phyloP scores from a whole-genome alignment of 805 yeast species.

The Blastobotrys attinorum region DNA sequence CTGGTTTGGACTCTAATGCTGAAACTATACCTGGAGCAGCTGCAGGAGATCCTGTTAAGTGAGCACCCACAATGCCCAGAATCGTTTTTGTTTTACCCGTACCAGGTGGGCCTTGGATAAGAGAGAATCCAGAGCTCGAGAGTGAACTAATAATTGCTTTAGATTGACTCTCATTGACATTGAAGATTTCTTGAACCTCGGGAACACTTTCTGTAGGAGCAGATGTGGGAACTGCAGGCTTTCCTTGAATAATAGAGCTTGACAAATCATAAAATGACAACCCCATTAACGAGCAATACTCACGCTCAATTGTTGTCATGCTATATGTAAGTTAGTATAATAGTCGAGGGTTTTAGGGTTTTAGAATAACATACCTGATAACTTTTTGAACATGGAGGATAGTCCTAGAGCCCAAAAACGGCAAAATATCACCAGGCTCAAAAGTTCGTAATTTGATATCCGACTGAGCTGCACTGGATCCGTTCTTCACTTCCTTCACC shows the following conservation, averaged over 20 bases:
- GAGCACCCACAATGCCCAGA: constrained; percentile 79
- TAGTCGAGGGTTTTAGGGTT: too few relatives aligned
- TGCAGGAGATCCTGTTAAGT: constrained; percentile 27
- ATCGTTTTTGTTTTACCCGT: constrained; percentile 98
- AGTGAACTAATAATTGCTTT: constrained; percentile 73
- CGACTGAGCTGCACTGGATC: constrained; percentile 49
- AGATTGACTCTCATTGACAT: constrained; percentile 86
- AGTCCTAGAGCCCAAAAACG: constrained; percentile 54
- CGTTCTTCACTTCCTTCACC: constrained; percentile 60
- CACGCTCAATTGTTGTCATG: constrained; percentile 90
- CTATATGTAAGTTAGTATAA: constrained; percentile 20
- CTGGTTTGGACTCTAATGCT: constrained; percentile 19
- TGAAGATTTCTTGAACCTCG: constrained; percentile 40
- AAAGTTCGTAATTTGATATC: constrained; percentile 70
- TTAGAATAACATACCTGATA: constrained; percentile 36
- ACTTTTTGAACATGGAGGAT: constrained; percentile 62
- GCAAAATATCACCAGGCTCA: constrained; percentile 39
- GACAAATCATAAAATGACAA: constrained; percentile 72
- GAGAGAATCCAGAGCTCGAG: constrained; percentile 63
- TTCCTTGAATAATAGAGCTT: constrained; percentile 58
- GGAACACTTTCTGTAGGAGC: constrained; percentile 33
- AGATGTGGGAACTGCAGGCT: constrained; percentile 39
- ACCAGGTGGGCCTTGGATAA: constrained; percentile 99
- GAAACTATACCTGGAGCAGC: constrained; percentile 2
- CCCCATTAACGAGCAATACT: constrained; percentile 75